Conservation (phyloP, 2,329 filamentous ascomycete species). For the Zasmidium angulare region DNA sequence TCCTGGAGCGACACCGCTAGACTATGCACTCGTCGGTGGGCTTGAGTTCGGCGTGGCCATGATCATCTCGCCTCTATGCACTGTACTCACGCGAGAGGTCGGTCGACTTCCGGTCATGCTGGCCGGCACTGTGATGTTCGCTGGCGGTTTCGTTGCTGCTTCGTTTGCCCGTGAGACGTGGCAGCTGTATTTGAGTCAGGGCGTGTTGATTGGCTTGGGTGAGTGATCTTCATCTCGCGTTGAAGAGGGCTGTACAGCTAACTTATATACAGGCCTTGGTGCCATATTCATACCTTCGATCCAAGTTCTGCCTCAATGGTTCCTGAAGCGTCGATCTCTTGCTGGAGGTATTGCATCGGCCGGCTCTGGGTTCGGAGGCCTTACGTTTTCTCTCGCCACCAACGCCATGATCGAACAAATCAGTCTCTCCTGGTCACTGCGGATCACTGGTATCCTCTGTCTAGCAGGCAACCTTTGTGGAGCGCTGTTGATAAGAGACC, state of each 20-base stretch:
- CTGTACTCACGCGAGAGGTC: constrained; percentile 27
- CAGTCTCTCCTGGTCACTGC: constrained; percentile 44
- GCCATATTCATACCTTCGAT: constrained; percentile 42
- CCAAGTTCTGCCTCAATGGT: constrained; percentile 45
- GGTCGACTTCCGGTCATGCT: constrained; percentile 34
- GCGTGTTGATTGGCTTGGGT: constrained; percentile 38
- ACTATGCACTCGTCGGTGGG: constrained; percentile 45
- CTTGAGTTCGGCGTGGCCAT: constrained; percentile 40
- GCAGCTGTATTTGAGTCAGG: constrained; percentile 45
- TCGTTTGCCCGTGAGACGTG: constrained; percentile 40
- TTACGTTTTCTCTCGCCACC: constrained; percentile 38
- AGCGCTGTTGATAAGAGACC: constrained; percentile 33
- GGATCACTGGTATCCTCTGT: constrained; percentile 37
- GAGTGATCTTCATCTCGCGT: neutral
- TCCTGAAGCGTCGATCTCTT: constrained; percentile 38
- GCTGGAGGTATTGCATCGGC: constrained; percentile 43
- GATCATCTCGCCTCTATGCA: constrained; percentile 37
- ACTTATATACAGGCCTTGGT: constrained; percentile 35
- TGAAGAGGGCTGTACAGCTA: neutral
- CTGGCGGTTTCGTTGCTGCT: constrained; percentile 38
- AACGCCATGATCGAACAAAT: constrained; percentile 39
- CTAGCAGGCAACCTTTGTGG: constrained; percentile 33
- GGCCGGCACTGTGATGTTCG: constrained; percentile 36
- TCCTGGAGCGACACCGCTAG: constrained; percentile 35
- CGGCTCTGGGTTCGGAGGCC: constrained; percentile 44